These are phyloP conservation scores for Sclerotinia subarctica DNA, from an alignment of 2,329 filamentous ascomycete genomes.

Conservation along the genomic window DNA sequence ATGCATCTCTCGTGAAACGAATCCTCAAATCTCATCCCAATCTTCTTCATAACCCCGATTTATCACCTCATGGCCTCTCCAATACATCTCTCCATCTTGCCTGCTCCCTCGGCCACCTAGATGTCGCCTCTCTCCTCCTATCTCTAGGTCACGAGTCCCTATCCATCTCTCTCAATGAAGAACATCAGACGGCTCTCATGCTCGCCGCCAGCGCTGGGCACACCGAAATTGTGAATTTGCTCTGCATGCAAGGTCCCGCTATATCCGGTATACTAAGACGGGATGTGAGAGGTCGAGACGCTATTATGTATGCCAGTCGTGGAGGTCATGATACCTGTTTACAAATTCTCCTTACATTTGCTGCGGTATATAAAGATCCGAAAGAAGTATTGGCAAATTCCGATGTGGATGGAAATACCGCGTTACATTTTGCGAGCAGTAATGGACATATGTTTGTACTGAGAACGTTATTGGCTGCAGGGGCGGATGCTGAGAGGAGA, in stretches of 20 bases:
- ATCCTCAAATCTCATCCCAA: conserved; percentile 70
- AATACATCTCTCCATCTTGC: conserved; percentile 85
- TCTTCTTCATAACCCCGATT: conserved; percentile 76
- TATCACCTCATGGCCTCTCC: conserved; percentile 58
- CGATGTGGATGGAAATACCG: conserved; percentile 78
- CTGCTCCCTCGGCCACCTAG: conserved; percentile 65
- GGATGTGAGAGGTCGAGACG: conserved; percentile 68
- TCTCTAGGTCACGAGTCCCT: conserved; percentile 67
- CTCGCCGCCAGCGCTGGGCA: conserved; percentile 68
- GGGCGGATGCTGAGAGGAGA: conserved; percentile 67
- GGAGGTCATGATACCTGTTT: conserved; percentile 62
- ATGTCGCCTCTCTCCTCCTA: conserved; percentile 65
- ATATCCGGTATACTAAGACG: conserved; percentile 44
- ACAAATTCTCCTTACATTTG: conserved; percentile 62
- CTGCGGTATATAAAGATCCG: conserved; percentile 39
- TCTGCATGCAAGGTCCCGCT: conserved; percentile 61
- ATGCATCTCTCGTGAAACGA: conserved; percentile 65
- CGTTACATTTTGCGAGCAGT: conserved; percentile 80
- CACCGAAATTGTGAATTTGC: conserved; percentile 68
- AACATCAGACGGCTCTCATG: conserved; percentile 78
- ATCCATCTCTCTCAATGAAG: conserved; percentile 72
- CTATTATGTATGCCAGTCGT: conserved; percentile 63
- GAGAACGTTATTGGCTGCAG: conserved; percentile 72
- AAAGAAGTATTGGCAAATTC: conserved; percentile 45
- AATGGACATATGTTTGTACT: conserved; percentile 77